Conservation (phyloP, 345 rosid species). For the Acer campestre region DNA sequence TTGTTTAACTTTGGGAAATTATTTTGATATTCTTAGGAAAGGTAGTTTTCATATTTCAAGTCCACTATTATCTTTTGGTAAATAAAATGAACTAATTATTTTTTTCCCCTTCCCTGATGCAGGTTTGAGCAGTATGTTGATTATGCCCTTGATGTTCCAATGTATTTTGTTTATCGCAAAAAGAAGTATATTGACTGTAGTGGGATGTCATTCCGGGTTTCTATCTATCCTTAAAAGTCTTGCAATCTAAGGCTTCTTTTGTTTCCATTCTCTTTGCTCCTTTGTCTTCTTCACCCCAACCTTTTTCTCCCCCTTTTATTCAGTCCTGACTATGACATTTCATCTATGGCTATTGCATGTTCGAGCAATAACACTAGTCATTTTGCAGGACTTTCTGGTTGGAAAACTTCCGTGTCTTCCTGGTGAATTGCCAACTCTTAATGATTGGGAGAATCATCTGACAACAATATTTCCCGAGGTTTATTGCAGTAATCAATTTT, state of each 20-base stretch:
- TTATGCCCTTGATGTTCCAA: constrained; percentile 99
- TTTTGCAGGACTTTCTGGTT: constrained; percentile 84
- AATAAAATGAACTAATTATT: neutral
- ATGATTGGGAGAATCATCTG: constrained; percentile 98
- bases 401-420: constrained; percentile 95
- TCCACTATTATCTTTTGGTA: neutral
- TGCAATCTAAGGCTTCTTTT: constrained; percentile 34
- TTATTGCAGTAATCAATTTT: constrained; percentile 7
- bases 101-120: constrained; percentile 27
- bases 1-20: neutral
- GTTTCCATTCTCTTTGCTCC: neutral
- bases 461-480: constrained; percentile 99
- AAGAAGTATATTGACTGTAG: constrained; percentile 88
- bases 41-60: neutral
- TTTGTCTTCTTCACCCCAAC: neutral
- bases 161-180: constrained; percentile 93
- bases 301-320: neutral
- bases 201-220: constrained; percentile 96
- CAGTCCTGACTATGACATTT: neutral
- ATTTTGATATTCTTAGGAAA: neutral
- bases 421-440: constrained; percentile 88
- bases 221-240: constrained; percentile 49
- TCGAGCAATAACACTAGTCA: constrained; percentile 15
- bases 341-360: neutral
- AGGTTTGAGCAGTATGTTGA: constrained; percentile 99